Conservation (phyloP, 805 yeast species). For the Candida awuae region DNA sequence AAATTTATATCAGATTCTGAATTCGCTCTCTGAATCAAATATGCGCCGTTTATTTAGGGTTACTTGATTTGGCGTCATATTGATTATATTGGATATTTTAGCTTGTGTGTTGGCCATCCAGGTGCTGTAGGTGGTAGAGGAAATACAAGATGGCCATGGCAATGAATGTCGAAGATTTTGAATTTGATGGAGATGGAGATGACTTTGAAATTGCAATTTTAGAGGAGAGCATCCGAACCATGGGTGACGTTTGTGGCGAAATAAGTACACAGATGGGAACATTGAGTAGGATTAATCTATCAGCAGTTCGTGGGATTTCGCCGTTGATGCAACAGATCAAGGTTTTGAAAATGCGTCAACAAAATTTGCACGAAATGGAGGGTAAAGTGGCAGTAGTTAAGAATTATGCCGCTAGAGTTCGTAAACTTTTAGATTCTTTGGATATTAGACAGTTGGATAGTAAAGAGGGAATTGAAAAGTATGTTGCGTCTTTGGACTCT, state of each 20-base stretch:
- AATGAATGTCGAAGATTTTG: background rate
- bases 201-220: conserved; percentile 81
- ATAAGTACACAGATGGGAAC: conserved; percentile 48
- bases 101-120: too few species aligned
- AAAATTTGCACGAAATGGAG: conserved; percentile 49
- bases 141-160: background rate
- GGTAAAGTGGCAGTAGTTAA: conserved; percentile 28
- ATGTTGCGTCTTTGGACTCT: conserved; percentile 27
- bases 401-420: conserved; percentile 35
- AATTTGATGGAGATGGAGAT: conserved; percentile 44
- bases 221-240: conserved; percentile 59
- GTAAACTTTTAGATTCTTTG: conserved; percentile 30
- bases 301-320: conserved; percentile 54
- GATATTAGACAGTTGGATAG: conserved; percentile 24
- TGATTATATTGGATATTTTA: too few species aligned
- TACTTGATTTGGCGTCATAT: too few species aligned
- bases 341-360: conserved; percentile 44
- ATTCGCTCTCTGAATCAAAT: too few species aligned
- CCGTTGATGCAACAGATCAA: conserved; percentile 66
- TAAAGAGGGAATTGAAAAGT: conserved; percentile 36
- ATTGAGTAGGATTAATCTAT: conserved; percentile 44
- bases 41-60: too few species aligned
- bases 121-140: too few species aligned
- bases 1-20: too few species aligned
- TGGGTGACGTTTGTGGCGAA: conserved; percentile 45